Percentiles rank a stretch among this genome's conserved stretches.
Conservation (phyloP, 139 green algal species). For the Dunaliella primolecta region DNA sequence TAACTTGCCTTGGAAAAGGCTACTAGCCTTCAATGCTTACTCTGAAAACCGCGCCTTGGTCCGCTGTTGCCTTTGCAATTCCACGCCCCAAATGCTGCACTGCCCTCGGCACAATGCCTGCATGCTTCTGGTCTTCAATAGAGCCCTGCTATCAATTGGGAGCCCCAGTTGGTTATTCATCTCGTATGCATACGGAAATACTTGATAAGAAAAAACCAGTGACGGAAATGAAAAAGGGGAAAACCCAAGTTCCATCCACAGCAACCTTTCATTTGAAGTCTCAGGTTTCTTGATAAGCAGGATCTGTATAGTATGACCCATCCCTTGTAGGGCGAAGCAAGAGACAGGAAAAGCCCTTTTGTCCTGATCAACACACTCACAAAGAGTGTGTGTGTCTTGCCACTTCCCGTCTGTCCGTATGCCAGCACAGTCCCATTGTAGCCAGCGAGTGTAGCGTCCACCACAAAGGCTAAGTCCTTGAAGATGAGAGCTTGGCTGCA, state of each 20-base stretch:
- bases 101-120: constrained; percentile 64
- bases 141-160: constrained; percentile 30
- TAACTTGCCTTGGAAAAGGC: too few relatives aligned
- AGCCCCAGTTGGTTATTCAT: background rate
- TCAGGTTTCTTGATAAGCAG: background rate
- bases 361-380: constrained; percentile 13
- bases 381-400: constrained; percentile 55
- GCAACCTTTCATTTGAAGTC: background rate
- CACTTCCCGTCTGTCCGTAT: constrained; percentile 13
- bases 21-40: too few relatives aligned
- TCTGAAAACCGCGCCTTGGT: constrained; percentile 32
- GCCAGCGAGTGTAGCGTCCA: constrained; percentile 44
- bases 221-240: background rate
- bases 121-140: constrained; percentile 6
- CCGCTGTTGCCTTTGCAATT: constrained; percentile 24
- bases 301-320: background rate
- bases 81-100: constrained; percentile 45
- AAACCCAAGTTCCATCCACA: background rate
- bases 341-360: too few relatives aligned
- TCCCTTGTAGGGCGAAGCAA: too few relatives aligned
- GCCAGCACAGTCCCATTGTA: constrained; percentile 61
- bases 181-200: background rate
- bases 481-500: constrained; percentile 52
- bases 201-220: background rate
- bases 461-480: constrained; percentile 41